Evolutionary conservation across 495 filamentous ascomycete genomes (phyloP).

Genomic region (Aspergillus bertholletiae): DNA sequence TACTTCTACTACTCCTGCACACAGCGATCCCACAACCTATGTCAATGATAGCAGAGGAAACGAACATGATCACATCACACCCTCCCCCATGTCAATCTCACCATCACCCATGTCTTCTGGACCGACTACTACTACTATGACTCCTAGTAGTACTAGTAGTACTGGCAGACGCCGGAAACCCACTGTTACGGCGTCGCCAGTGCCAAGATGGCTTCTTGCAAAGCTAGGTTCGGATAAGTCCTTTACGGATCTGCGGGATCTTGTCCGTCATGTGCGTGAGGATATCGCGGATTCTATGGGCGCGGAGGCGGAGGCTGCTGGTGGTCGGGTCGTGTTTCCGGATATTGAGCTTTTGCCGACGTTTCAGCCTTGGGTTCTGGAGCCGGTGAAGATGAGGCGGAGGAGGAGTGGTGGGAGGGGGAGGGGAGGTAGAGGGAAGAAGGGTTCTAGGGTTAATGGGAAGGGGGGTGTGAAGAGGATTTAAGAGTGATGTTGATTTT

Average conservation of each 20-base stretch:
- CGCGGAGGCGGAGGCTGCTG: not conserved
- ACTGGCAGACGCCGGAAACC: conserved; percentile 19
- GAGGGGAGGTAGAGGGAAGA: not conserved
- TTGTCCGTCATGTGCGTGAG: conserved; percentile 14
- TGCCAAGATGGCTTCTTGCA: conserved; percentile 30
- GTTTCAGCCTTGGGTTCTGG: conserved; percentile 31
- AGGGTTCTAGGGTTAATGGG: not conserved
- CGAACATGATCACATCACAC: too few relatives aligned
- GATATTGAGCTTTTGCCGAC: conserved; percentile 67
- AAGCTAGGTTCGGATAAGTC: conserved; percentile 24
- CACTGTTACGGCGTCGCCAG: conserved; percentile 19
- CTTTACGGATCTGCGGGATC: conserved; percentile 26
- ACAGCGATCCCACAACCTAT: too few relatives aligned
- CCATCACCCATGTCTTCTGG: too few relatives aligned
- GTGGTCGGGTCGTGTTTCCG: conserved; percentile 42
- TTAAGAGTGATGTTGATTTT: not conserved
- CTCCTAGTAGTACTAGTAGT: too few relatives aligned
- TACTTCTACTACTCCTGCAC: too few relatives aligned
- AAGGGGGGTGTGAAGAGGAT: not conserved
- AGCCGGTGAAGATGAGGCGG: not conserved
- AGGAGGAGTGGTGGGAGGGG: too few relatives aligned
- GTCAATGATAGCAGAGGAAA: too few relatives aligned
- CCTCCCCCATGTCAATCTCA: too few relatives aligned
- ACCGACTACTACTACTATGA: too few relatives aligned
- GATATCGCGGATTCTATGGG: conserved; percentile 11